Percentiles rank a stretch among this genome's conserved stretches.
phyloP scores from a whole-genome alignment of 1,139 yeast species.

The Candida frijolesensis region DNA sequence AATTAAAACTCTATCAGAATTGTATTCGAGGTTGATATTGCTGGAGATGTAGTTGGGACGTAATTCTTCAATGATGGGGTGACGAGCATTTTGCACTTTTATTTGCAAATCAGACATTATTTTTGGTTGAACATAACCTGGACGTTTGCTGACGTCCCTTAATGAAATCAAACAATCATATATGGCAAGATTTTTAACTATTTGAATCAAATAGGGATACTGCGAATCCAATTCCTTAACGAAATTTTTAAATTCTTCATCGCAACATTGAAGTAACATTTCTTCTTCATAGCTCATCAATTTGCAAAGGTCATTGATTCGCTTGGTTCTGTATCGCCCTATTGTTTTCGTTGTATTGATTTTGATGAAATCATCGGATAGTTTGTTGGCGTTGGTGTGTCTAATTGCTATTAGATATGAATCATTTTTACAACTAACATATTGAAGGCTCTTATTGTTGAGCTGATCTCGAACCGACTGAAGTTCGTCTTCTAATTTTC shows the following conservation, averaged over 20 bases:
- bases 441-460: conserved; percentile 38
- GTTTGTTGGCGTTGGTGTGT: conserved; percentile 50
- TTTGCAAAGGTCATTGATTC: conserved; percentile 51
- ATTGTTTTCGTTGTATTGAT: conserved; percentile 72
- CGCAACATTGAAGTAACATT: conserved; percentile 53
- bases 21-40: conserved; percentile 52
- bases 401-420: conserved; percentile 76
- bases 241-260: conserved; percentile 59
- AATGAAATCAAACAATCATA: conserved; percentile 80
- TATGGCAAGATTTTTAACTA: conserved; percentile 55
- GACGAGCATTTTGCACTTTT: conserved; percentile 61
- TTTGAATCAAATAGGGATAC: conserved; percentile 51
- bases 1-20: conserved; percentile 54
- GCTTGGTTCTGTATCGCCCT: conserved; percentile 73
- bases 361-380: conserved; percentile 78
- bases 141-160: conserved; percentile 56
- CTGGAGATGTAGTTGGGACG: conserved; percentile 67
- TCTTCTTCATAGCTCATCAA: conserved; percentile 66
- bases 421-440: conserved; percentile 54
- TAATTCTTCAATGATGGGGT: conserved; percentile 74
- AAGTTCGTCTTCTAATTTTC: conserved; percentile 53
- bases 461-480: conserved; percentile 43
- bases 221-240: conserved; percentile 44
- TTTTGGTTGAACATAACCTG: conserved; percentile 57
- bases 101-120: conserved; percentile 53